Conservation (phyloP, 2,329 filamentous ascomycete species). For the Claviceps cyperi region DNA sequence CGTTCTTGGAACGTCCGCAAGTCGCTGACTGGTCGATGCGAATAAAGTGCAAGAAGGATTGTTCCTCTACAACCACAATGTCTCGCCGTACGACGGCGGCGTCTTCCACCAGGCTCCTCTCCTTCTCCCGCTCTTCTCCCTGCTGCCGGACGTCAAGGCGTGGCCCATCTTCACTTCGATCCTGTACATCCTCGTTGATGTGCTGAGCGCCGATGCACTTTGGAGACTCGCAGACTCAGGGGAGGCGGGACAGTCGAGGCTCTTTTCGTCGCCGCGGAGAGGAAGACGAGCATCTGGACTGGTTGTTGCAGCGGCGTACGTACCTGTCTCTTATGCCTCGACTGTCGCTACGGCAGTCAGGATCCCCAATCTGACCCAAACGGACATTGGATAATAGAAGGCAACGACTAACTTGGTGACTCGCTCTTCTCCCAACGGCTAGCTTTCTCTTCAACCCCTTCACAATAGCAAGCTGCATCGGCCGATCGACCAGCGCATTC, state of each 20-base stretch:
- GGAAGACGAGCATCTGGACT: constrained; percentile 59
- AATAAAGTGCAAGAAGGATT: constrained; percentile 78
- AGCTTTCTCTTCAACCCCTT: constrained; percentile 94
- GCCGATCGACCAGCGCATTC: constrained; percentile 76
- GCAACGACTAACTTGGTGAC: background rate
- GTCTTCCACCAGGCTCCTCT: constrained; percentile 73
- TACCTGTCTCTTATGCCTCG: background rate
- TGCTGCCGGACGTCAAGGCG: constrained; percentile 56
- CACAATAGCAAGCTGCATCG: constrained; percentile 80
- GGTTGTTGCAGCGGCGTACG: constrained; percentile 66
- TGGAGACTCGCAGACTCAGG: constrained; percentile 68
- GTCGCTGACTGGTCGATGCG: too few species aligned
- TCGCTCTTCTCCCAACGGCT: background rate
- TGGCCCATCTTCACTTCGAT: constrained; percentile 63
- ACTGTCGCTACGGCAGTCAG: background rate
- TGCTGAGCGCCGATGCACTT: constrained; percentile 69
- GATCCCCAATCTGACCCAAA: background rate
- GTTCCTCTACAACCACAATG: constrained; percentile 90
- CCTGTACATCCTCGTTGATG: constrained; percentile 67
- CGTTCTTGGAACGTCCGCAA: too few species aligned
- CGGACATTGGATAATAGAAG: background rate
- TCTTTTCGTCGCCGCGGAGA: constrained; percentile 67
- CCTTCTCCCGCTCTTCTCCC: constrained; percentile 78
- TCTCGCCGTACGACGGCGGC: constrained; percentile 93
- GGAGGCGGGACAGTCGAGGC: constrained; percentile 56